A percentile compares a stretch with the other conserved stretches of the same genome.
These are phyloP conservation scores for Aspergillus vadensis DNA, from an alignment of 2,329 filamentous ascomycete species.

Conservation along the genomic window DNA sequence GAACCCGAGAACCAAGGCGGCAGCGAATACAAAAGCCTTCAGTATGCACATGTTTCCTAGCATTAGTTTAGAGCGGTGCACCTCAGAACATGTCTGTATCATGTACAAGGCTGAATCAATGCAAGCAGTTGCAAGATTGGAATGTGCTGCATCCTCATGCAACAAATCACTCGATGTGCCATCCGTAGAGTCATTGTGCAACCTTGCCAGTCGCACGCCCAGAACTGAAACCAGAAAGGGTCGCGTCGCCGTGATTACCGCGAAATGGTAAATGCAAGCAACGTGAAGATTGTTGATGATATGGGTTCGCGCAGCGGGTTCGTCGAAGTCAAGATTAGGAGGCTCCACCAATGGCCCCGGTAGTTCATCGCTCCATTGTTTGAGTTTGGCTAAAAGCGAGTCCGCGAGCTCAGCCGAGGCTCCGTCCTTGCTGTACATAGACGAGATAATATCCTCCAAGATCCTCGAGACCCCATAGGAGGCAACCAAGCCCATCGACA, in stretches of 20 bases:
- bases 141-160: constrained; percentile 33
- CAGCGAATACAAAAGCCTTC: constrained; percentile 60
- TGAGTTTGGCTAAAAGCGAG: constrained; percentile 45
- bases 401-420: constrained; percentile 42
- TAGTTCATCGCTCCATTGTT: constrained; percentile 50
- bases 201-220: constrained; percentile 39
- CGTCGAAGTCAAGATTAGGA: constrained; percentile 21
- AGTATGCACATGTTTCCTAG: constrained; percentile 61
- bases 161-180: constrained; percentile 14
- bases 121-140: constrained; percentile 54
- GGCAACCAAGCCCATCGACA: constrained; percentile 40
- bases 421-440: constrained; percentile 45
- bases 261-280: constrained; percentile 61
- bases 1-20: constrained; percentile 60
- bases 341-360: constrained; percentile 37
- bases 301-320: constrained; percentile 31
- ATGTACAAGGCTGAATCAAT: constrained; percentile 59
- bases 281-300: constrained; percentile 57
- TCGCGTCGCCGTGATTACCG: constrained; percentile 59
- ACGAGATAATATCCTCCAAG: constrained; percentile 49
- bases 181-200: constrained; percentile 28
- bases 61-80: constrained; percentile 48
- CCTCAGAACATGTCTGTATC: constrained; percentile 56
- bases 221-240: constrained; percentile 57
- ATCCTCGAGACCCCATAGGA: constrained; percentile 49